phyloP scores from a whole-genome alignment of 169 alveolate species.

The Hepatocystis sp. region DNA sequence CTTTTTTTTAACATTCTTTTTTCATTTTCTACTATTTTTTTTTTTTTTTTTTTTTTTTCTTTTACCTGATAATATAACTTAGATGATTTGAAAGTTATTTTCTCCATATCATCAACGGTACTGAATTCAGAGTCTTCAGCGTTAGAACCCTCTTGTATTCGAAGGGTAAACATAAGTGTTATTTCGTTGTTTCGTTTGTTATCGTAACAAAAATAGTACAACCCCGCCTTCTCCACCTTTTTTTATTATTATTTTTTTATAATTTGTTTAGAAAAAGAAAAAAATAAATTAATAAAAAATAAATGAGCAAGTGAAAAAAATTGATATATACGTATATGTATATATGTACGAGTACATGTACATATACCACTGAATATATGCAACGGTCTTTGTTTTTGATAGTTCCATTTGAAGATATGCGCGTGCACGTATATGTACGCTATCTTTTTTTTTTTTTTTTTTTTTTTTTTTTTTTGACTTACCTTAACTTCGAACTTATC shows the following conservation, averaged over 20 bases:
- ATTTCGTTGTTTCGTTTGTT: constrained; percentile 31
- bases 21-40: too few species aligned
- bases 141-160: constrained; percentile 42
- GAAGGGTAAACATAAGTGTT: constrained; percentile 62
- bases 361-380: not conserved
- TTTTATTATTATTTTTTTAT: constrained; percentile 19
- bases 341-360: constrained; percentile 9
- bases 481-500: constrained; percentile 65
- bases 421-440: too few species aligned
- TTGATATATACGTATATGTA: constrained; percentile 11
- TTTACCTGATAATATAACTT: constrained; percentile 43
- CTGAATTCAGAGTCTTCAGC: constrained; percentile 18
- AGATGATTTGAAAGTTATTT: constrained; percentile 28
- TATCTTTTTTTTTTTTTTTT: constrained; percentile 1
- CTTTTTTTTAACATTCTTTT: too few species aligned
- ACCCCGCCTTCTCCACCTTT: constrained; percentile 18
- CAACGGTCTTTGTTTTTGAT: too few species aligned
- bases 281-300: constrained; percentile 2
- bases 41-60: constrained; percentile 4
- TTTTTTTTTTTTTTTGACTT: constrained; percentile 1
- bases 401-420: too few species aligned
- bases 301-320: not conserved
- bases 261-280: constrained; percentile 13
- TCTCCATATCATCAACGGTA: constrained; percentile 62
- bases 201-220: constrained; percentile 46